Percentiles rank a stretch among this genome's conserved stretches.
Evolutionary conservation across 306 rosid genomes (phyloP).

Genomic region (Rosa persica): DNA sequence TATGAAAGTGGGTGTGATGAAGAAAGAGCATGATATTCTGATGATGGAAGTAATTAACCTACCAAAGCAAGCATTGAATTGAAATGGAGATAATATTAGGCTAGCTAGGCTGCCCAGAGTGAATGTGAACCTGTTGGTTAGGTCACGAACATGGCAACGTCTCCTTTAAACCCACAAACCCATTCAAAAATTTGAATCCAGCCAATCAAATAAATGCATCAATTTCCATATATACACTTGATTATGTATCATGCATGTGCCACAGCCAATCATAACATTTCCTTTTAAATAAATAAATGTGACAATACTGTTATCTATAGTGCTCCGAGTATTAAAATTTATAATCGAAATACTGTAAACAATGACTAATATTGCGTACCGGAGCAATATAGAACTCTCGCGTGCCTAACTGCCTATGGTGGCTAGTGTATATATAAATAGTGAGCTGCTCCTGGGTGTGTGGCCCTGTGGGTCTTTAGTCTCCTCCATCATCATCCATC

Average conservation of each 20-base stretch:
- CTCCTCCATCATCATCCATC: conserved; percentile 35
- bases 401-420: neutral
- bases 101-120: neutral
- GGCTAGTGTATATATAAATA: conserved; percentile 1
- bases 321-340: too few species aligned
- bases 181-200: conserved; percentile 7
- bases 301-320: too few species aligned
- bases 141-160: conserved; percentile 66
- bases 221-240: neutral
- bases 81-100: conserved; percentile 23
- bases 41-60: neutral
- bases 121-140: conserved; percentile 28
- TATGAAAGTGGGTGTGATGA: conserved; percentile 8
- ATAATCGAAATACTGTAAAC: too few species aligned
- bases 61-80: conserved; percentile 35
- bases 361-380: neutral
- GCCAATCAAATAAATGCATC: neutral
- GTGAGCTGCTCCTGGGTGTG: conserved; percentile 13
- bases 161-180: conserved; percentile 41
- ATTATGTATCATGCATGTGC: neutral
- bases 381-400: neutral
- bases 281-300: neutral
- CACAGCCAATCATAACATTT: neutral
- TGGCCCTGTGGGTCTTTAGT: conserved; percentile 35
- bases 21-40: conserved; percentile 11